phyloP scores from a whole-genome alignment of 768 basidiomycete species.

The Harrya chromipes region DNA sequence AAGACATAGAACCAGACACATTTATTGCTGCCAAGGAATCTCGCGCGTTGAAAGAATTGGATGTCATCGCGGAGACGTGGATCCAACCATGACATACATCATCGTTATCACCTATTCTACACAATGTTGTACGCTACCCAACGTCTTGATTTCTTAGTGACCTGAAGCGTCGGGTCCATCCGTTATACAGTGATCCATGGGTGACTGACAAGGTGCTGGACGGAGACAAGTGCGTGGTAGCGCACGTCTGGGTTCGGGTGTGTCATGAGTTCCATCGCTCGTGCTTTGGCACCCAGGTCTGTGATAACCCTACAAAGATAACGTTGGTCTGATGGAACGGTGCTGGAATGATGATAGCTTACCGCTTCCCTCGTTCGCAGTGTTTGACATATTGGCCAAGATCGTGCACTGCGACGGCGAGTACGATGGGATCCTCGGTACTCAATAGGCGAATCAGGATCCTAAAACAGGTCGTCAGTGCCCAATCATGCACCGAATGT shows the following conservation, averaged over 20 bases:
- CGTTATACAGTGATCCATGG: slow-evolving; percentile 59
- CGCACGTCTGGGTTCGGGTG: slow-evolving; percentile 86
- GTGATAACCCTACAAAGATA: slow-evolving; percentile 58
- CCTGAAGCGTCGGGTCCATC: not conserved
- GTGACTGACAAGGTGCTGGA: slow-evolving; percentile 89
- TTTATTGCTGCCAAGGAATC: slow-evolving; percentile 33
- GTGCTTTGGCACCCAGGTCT: slow-evolving; percentile 81
- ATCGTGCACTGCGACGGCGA: slow-evolving; percentile 93
- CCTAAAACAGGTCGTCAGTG: slow-evolving; percentile 40
- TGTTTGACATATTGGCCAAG: slow-evolving; percentile 93
- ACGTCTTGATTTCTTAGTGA: not conserved
- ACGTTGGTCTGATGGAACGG: not conserved
- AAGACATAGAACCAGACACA: slow-evolving; percentile 27
- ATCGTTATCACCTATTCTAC: slow-evolving; percentile 12
- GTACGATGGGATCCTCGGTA: slow-evolving; percentile 65
- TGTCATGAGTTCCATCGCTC: slow-evolving; percentile 91
- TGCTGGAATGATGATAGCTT: slow-evolving; percentile 21
- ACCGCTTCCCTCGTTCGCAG: slow-evolving; percentile 92
- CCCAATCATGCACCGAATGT: not conserved
- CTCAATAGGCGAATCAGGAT: slow-evolving; percentile 69
- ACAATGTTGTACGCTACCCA: slow-evolving; percentile 2
- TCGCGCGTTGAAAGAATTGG: slow-evolving; percentile 66
- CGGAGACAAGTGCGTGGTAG: slow-evolving; percentile 87
- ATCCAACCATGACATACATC: slow-evolving; percentile 36
- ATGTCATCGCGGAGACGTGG: slow-evolving; percentile 70